A percentile compares a stretch with the other conserved stretches of the same genome.
Evolutionary conservation across 1,284 basidiomycete genomes (phyloP).

Genomic region (Cryptococcus maquisensis): DNA sequence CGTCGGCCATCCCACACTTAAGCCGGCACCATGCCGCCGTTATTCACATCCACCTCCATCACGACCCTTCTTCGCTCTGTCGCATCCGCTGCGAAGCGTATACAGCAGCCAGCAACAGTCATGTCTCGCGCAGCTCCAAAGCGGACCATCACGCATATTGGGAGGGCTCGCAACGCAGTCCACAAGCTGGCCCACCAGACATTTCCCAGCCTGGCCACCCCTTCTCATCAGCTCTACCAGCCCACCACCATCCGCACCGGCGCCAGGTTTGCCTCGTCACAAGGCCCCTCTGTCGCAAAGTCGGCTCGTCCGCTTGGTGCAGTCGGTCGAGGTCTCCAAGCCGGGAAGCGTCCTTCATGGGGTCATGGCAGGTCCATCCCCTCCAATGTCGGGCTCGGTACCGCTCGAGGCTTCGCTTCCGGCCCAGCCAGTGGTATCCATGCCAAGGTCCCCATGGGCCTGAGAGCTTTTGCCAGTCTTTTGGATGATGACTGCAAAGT

Average conservation of each 20-base stretch:
- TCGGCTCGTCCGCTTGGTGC: slow-evolving; percentile 4
- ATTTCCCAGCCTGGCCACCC: slow-evolving; percentile 23
- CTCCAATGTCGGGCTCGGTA: slow-evolving; percentile 33
- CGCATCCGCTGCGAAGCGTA: neutral
- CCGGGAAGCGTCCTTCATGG: slow-evolving; percentile 9
- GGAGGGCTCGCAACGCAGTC: slow-evolving; percentile 8
- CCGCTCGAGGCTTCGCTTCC: slow-evolving; percentile 31
- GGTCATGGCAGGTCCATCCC: slow-evolving; percentile 23
- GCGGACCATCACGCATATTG: slow-evolving; percentile 8
- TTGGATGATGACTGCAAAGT: slow-evolving; percentile 30
- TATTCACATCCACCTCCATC: slow-evolving; percentile 23
- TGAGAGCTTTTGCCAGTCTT: slow-evolving; percentile 32
- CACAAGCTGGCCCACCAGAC: slow-evolving; percentile 17
- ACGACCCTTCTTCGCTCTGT: slow-evolving; percentile 17
- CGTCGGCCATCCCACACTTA: neutral
- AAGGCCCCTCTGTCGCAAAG: neutral
- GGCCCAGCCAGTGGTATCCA: slow-evolving; percentile 17
- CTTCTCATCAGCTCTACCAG: slow-evolving; percentile 17
- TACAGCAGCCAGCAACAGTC: neutral
- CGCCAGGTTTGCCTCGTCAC: slow-evolving; percentile 2
- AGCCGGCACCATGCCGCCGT: slow-evolving; percentile 28
- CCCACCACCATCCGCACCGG: slow-evolving; percentile 10
- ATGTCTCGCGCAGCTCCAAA: slow-evolving; percentile 3
- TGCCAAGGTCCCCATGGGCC: slow-evolving; percentile 31
- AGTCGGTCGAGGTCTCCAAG: slow-evolving; percentile 12